A percentile compares a stretch with the other conserved stretches of the same genome.
Conservation (phyloP, 306 rosid species). For the Elaeagnus macrophylla region DNA sequence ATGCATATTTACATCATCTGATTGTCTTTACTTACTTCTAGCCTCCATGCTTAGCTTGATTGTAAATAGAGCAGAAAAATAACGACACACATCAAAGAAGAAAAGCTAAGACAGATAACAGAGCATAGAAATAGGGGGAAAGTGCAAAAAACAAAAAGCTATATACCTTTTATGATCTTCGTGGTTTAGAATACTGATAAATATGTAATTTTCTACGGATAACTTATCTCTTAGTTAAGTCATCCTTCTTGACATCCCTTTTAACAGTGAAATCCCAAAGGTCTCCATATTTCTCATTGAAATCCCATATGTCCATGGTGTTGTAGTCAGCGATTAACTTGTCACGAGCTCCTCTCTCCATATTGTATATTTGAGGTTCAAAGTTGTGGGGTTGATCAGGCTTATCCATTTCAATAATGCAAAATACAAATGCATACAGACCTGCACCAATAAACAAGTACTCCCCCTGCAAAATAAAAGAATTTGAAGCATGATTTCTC, state of each 20-base stretch:
- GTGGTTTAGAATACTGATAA: conserved; percentile 13
- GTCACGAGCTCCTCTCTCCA: conserved; percentile 91
- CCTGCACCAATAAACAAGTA: conserved; percentile 80
- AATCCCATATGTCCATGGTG: conserved; percentile 86
- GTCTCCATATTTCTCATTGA: conserved; percentile 86
- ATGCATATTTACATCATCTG: not conserved
- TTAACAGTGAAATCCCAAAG: conserved; percentile 85
- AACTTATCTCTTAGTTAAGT: conserved; percentile 39
- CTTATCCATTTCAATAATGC: conserved; percentile 92
- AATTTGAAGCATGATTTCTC: not conserved
- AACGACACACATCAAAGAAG: not conserved
- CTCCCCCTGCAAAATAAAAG: conserved; percentile 57
- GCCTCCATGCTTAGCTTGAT: not conserved
- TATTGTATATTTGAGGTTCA: conserved; percentile 88
- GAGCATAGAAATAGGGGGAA: not conserved
- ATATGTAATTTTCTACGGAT: not conserved
- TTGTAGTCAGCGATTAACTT: conserved; percentile 86
- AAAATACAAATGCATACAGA: conserved; percentile 56
- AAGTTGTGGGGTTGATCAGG: conserved; percentile 92
- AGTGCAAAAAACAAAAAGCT: not conserved
- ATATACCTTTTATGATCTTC: conserved; percentile 14
- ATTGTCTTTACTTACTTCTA: not conserved
- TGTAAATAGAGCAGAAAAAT: not conserved
- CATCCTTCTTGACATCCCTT: conserved; percentile 41
- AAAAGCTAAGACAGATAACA: not conserved